Percentiles rank a stretch among this genome's conserved stretches.
phyloP scores from a whole-genome alignment of 176 grass and related monocot species.

The Carex myosuroides region DNA sequence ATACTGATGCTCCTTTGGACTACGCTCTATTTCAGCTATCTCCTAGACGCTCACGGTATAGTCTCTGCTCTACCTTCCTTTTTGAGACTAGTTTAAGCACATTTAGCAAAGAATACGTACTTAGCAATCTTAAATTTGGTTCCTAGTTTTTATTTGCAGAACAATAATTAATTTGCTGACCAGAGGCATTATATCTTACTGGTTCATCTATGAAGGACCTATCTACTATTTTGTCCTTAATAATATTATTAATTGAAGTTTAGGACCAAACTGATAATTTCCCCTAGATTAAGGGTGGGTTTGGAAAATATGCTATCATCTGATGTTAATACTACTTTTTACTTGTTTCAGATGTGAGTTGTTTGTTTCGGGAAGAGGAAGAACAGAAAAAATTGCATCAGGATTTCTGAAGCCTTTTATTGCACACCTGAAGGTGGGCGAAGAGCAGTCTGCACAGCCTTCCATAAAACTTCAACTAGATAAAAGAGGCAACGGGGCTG shows the following conservation, averaged over 20 bases:
- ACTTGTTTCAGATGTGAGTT: conserved; percentile 69
- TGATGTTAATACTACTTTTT: background rate
- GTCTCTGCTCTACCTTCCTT: conserved; percentile 1
- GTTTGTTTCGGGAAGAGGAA: conserved; percentile 79
- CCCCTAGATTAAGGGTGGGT: background rate
- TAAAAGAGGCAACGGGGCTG: conserved; percentile 22
- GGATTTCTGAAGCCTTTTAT: conserved; percentile 88
- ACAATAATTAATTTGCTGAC: background rate
- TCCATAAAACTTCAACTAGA: conserved; percentile 71
- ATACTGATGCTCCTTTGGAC: conserved; percentile 63
- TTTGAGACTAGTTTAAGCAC: background rate
- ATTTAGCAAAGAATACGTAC: background rate
- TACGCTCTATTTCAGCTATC: conserved; percentile 92
- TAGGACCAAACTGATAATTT: background rate
- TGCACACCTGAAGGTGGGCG: conserved; percentile 69
- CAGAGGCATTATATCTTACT: background rate
- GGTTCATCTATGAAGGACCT: background rate
- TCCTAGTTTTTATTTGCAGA: background rate
- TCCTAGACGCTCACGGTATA: conserved; percentile 76
- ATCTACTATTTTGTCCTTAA: background rate
- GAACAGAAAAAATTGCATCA: conserved; percentile 92
- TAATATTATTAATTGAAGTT: background rate
- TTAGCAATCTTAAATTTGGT: background rate
- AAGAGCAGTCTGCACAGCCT: conserved; percentile 52
- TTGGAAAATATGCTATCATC: conserved; percentile 15